These are phyloP conservation scores for Ilyonectria mors-panacis DNA, from an alignment of 2,329 filamentous ascomycete genomes.

Conservation along the genomic window DNA sequence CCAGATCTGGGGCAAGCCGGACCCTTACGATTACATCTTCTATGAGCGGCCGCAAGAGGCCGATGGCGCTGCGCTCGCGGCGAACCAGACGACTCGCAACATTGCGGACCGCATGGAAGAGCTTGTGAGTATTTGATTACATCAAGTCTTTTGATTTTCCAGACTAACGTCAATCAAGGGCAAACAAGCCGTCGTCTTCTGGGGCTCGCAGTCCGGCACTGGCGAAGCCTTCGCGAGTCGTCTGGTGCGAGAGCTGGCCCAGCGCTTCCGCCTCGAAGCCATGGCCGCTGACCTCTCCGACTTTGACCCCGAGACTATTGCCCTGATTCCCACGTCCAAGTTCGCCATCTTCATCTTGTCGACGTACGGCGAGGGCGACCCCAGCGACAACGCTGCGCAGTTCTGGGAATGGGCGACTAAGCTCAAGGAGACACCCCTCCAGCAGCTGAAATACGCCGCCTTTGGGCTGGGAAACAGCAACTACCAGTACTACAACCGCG, in stretches of 20 bases:
- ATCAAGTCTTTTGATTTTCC: not conserved
- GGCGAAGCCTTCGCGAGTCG: slow-evolving; percentile 24
- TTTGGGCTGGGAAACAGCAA: slow-evolving; percentile 55
- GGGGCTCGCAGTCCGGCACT: slow-evolving; percentile 31
- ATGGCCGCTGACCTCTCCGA: slow-evolving; percentile 59
- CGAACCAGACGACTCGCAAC: slow-evolving; percentile 19
- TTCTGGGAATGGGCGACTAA: slow-evolving; percentile 46
- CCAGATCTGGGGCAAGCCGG: slow-evolving; percentile 25
- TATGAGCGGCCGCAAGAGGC: slow-evolving; percentile 25
- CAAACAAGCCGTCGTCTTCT: slow-evolving; percentile 31
- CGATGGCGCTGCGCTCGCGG: slow-evolving; percentile 20
- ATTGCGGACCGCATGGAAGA: slow-evolving; percentile 29
- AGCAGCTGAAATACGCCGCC: slow-evolving; percentile 45
- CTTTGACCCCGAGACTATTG: slow-evolving; percentile 57
- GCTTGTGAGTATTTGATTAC: slow-evolving; percentile 6
- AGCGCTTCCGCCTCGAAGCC: slow-evolving; percentile 25
- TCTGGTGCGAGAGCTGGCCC: slow-evolving; percentile 22
- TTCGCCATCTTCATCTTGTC: slow-evolving; percentile 52
- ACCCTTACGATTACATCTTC: slow-evolving; percentile 31
- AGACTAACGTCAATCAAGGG: not conserved
- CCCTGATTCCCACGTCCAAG: slow-evolving; percentile 41
- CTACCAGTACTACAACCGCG: slow-evolving; percentile 53
- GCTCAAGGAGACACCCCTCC: slow-evolving; percentile 17
- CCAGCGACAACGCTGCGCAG: slow-evolving; percentile 51
- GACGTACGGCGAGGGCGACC: slow-evolving; percentile 56